Conservation (phyloP, 345 rosid species). For the Aethionema arabicum region DNA sequence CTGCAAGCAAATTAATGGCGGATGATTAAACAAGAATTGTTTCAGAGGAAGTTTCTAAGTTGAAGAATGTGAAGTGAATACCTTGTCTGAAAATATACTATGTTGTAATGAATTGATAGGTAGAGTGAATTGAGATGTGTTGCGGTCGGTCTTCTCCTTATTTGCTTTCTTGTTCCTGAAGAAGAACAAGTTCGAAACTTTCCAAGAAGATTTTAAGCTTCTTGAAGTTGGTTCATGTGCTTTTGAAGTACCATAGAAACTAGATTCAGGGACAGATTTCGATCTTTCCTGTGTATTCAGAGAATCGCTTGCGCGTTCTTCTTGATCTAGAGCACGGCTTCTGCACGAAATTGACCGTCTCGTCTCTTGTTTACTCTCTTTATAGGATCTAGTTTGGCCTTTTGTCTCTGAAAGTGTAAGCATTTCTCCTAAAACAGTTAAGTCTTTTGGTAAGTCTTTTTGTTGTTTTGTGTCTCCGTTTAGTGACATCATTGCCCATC, state of each 20-base stretch:
- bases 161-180: conserved; percentile 61
- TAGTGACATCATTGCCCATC: conserved; percentile 93
- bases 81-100: conserved; percentile 48
- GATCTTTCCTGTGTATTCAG: conserved; percentile 63
- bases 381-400: conserved; percentile 42
- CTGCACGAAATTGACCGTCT: conserved; percentile 56
- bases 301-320: conserved; percentile 42
- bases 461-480: conserved; percentile 57
- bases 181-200: conserved; percentile 80
- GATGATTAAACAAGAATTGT: conserved; percentile 24
- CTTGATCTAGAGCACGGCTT: conserved; percentile 44
- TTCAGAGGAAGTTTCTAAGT: not conserved
- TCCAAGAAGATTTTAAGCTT: conserved; percentile 63
- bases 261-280: conserved; percentile 62
- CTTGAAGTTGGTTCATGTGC: conserved; percentile 47
- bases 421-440: conserved; percentile 92
- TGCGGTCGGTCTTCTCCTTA: conserved; percentile 47
- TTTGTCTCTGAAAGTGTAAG: conserved; percentile 75
- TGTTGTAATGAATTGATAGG: conserved; percentile 25
- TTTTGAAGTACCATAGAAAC: conserved; percentile 47
- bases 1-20: conserved; percentile 48
- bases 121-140: conserved; percentile 29
- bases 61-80: conserved; percentile 35
- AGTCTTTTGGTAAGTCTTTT: conserved; percentile 50
- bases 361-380: conserved; percentile 42